Percentiles rank a stretch among this genome's conserved stretches.
Evolutionary conservation across 2,329 filamentous ascomycete genomes (phyloP).

Genomic region (Colletotrichum abscissum): DNA sequence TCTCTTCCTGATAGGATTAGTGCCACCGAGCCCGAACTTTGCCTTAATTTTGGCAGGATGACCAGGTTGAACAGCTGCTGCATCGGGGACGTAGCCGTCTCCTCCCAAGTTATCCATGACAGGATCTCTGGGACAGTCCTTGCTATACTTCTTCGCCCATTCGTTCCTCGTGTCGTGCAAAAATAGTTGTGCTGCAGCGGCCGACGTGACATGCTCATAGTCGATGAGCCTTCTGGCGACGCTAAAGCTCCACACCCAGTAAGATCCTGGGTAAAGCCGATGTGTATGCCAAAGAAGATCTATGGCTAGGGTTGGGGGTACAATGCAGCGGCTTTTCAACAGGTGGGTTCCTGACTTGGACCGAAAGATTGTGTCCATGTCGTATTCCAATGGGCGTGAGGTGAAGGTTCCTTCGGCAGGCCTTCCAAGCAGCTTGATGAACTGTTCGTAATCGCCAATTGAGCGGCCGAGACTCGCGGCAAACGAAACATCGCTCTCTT

Average conservation of each 20-base stretch:
- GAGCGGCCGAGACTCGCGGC: not conserved
- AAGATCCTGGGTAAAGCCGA: constrained; percentile 30
- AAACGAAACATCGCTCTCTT: constrained; percentile 14
- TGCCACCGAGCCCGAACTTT: constrained; percentile 3
- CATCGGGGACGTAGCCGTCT: constrained; percentile 23
- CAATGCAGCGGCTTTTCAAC: not conserved
- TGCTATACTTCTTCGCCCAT: constrained; percentile 16
- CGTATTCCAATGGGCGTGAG: not conserved
- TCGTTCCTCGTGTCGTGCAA: not conserved
- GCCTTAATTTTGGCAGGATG: constrained; percentile 10
- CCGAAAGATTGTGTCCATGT: constrained; percentile 16
- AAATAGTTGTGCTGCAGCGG: not conserved
- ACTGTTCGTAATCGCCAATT: constrained; percentile 16
- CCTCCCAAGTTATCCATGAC: constrained; percentile 5
- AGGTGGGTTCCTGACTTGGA: not conserved
- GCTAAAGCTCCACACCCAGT: constrained; percentile 28
- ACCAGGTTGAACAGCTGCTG: constrained; percentile 3
- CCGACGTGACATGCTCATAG: constrained; percentile 1
- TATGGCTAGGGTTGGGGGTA: constrained; percentile 21
- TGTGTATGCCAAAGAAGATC: constrained; percentile 36
- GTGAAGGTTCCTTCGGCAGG: not conserved
- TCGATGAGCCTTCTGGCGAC: constrained; percentile 26
- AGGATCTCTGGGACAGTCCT: not conserved
- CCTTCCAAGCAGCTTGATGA: constrained; percentile 21
- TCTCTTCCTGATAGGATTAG: constrained; percentile 13